Percentiles rank a stretch among this genome's conserved stretches.
phyloP scores from a whole-genome alignment of 1,139 yeast genomes.

The Yarrowia galli region DNA sequence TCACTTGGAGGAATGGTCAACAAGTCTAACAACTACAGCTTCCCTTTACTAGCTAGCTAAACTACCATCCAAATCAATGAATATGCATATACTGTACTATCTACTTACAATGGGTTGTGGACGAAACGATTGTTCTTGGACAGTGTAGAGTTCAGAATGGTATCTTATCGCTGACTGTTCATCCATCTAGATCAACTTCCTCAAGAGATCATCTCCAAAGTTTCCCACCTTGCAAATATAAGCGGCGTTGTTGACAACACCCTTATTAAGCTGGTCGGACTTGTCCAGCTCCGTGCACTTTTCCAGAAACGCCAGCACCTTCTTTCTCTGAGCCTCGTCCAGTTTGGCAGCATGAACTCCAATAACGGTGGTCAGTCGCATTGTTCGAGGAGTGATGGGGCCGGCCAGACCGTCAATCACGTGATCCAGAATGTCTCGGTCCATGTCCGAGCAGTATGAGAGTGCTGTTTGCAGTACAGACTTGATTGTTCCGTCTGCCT shows the following conservation, averaged over 20 bases:
- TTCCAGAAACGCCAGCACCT: slow-evolving; percentile 11
- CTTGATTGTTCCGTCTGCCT: slow-evolving; percentile 9
- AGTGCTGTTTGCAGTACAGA: slow-evolving; percentile 9
- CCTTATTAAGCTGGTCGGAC: slow-evolving; percentile 4
- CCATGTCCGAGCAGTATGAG: slow-evolving; percentile 15
- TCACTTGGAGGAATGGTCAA: too few relatives aligned
- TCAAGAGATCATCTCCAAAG: slow-evolving; percentile 13
- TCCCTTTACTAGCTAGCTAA: too few relatives aligned
- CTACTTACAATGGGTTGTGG: too few relatives aligned
- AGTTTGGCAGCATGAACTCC: slow-evolving; percentile 25
- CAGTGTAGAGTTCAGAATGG: too few relatives aligned
- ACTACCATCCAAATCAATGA: too few relatives aligned
- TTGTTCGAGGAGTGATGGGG: slow-evolving; percentile 1
- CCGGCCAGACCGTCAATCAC: slow-evolving; percentile 16
- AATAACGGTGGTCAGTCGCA: slow-evolving; percentile 25
- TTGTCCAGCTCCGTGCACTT: slow-evolving; percentile 1
- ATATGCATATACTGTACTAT: too few relatives aligned
- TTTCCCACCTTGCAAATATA: slow-evolving; percentile 29
- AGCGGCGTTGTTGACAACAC: slow-evolving; percentile 13
- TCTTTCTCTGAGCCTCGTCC: slow-evolving; percentile 4
- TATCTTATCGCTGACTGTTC: too few relatives aligned
- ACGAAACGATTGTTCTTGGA: too few relatives aligned
- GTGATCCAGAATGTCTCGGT: slow-evolving; percentile 11
- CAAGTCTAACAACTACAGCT: too few relatives aligned
- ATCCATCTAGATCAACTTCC: not conserved